Conservation (phyloP, 176 grass and related monocot genomes). For the Triticum monococcum region DNA sequence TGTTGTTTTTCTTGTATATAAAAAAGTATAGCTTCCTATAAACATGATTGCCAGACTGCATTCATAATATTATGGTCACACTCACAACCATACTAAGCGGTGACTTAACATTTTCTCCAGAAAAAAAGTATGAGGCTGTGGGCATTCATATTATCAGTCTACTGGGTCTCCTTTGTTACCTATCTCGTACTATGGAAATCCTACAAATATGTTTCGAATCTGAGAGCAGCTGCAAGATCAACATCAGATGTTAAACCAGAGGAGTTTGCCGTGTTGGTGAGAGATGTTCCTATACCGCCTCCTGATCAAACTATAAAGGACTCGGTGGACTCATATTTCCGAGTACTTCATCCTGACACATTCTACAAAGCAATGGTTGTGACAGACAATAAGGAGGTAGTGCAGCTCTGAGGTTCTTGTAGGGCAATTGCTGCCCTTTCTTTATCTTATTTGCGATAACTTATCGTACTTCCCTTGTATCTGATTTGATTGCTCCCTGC, state of each 20-base stretch:
- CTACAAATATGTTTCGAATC: constrained; percentile 78
- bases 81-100: not conserved
- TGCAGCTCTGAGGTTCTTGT: not conserved
- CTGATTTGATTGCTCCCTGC: not conserved
- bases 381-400: constrained; percentile 67
- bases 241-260: constrained; percentile 63
- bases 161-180: constrained; percentile 87
- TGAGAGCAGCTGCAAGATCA: constrained; percentile 71
- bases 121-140: constrained; percentile 38
- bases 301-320: constrained; percentile 74
- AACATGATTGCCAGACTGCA: not conserved
- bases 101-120: constrained; percentile 47
- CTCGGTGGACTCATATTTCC: constrained; percentile 78
- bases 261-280: constrained; percentile 73
- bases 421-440: not conserved
- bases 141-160: constrained; percentile 71
- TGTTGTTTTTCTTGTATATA: too few species aligned
- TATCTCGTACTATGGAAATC: constrained; percentile 87
- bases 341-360: constrained; percentile 70
- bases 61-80: too few species aligned
- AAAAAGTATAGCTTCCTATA: not conserved
- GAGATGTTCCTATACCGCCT: constrained; percentile 54
- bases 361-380: constrained; percentile 86
- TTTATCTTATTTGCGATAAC: not conserved
- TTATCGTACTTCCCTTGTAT: too few species aligned